Base-by-base conservation (phyloP, 139 green algal genomes). In the Chlorella sp. region DNA sequence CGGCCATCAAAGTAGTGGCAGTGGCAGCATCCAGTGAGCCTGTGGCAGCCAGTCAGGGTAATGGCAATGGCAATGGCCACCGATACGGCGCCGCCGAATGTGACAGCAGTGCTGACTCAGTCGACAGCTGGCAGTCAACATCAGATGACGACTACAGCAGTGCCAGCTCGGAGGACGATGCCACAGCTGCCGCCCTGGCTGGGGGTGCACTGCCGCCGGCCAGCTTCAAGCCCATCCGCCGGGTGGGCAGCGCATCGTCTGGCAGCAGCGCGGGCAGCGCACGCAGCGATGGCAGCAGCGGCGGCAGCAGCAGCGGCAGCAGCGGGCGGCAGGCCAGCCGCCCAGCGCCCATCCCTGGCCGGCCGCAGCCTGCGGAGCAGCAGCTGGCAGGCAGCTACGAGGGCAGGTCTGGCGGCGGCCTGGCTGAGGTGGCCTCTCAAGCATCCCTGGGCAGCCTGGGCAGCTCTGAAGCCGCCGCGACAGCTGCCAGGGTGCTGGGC, bases 121-220 rank as follows among this genome's bases (percentile, higher is more conserved):
- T 18, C 0, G 80, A 78, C 80, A 85, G 80, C 67, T 86, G 81
- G 81, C 68, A 32, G 11, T 86, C 81, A 4, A 80, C 69, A 18
- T 86, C 81, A 17, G 81, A 86, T 36, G 81, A 86, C 26, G 69
- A 86, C 6, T 78, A 65, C 36, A 85, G 62, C 38, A 62, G 39
- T 38, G 74, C 38, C 78, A 74, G 62, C 78, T 55, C 62, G 32
- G 78, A 55, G 7, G 44, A 55, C 38, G 78, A 63, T 4, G 26
- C 26, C 17, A 81, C 38, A 5, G 26, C 26, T 28, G 16, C 34
- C 18, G 20, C 73, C 38, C 38, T 41, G 4, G 30, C 73, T 4
- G 51, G 6, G 1, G 30, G 44, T 3, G 23, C 41, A 63, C 47
- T 11, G 13, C 47, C 47, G 1, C 47, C 47, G 2, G 44, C 17